phyloP scores from a whole-genome alignment of 2,329 filamentous ascomycete species.

The Fulvia fulva region DNA sequence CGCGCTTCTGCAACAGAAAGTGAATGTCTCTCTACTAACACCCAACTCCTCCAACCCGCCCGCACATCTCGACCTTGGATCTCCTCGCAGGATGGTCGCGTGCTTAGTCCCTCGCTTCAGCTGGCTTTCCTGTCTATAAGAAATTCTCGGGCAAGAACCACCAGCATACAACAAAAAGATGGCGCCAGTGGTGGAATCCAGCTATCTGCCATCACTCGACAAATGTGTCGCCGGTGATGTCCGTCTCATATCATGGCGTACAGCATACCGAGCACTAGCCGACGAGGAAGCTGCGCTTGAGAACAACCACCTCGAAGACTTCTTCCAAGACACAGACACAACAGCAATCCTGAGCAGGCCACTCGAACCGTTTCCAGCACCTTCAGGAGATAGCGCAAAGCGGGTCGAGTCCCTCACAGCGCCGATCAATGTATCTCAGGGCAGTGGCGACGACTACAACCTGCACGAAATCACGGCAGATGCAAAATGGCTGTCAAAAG shows the following conservation, averaged over 20 bases:
- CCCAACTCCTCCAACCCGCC: not conserved
- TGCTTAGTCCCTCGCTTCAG: not conserved
- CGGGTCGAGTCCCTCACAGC: conserved; percentile 81
- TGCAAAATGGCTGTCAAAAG: conserved; percentile 77
- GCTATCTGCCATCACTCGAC: conserved; percentile 79
- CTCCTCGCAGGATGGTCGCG: not conserved
- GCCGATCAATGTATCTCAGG: conserved; percentile 75
- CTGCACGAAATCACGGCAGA: conserved; percentile 79
- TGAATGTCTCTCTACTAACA: not conserved
- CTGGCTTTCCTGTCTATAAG: not conserved
- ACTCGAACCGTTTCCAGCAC: conserved; percentile 61
- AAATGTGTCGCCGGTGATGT: conserved; percentile 78
- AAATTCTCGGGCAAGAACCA: not conserved
- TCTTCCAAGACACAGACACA: conserved; percentile 68
- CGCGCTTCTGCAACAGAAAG: not conserved
- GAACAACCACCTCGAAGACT: conserved; percentile 55
- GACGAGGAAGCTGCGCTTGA: conserved; percentile 50
- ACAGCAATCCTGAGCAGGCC: conserved; percentile 65
- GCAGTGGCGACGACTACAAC: conserved; percentile 63
- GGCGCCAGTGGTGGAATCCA: conserved; percentile 10
- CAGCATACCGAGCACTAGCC: conserved; percentile 52
- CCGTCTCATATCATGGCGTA: conserved; percentile 67
- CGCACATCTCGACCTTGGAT: not conserved
- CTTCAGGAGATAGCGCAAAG: conserved; percentile 46
- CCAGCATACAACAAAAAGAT: conserved; percentile 7